phyloP scores from a whole-genome alignment of 345 rosid species.

The Aegle marmelos region DNA sequence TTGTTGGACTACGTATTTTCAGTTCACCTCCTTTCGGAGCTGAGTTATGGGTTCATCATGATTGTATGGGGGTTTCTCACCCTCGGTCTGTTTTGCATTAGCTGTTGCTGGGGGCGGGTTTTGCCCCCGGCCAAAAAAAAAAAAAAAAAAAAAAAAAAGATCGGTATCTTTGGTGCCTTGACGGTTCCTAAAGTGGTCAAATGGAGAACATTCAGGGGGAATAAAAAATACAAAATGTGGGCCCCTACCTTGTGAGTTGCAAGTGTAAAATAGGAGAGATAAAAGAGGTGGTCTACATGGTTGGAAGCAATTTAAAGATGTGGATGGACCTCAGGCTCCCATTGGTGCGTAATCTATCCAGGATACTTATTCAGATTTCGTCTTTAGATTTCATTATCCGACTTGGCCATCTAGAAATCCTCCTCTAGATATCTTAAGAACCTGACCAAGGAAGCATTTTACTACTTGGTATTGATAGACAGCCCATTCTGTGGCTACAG shows the following conservation, averaged over 20 bases:
- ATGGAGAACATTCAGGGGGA: too few species aligned
- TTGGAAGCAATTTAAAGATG: constrained; percentile 21
- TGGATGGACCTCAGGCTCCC: constrained; percentile 47
- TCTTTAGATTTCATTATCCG: constrained; percentile 60
- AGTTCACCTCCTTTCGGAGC: too few species aligned
- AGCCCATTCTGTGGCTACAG: background rate
- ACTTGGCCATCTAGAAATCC: constrained; percentile 39
- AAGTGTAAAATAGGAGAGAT: background rate
- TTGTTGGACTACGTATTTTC: too few species aligned
- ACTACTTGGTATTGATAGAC: background rate
- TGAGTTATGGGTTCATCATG: too few species aligned
- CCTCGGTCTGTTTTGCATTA: too few species aligned
- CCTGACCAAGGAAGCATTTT: background rate
- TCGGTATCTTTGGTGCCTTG: too few species aligned
- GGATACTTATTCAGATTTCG: constrained; percentile 37
- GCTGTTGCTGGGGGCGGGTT: too few species aligned
- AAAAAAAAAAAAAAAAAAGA: too few species aligned
- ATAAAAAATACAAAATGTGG: too few species aligned
- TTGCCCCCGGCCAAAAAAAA: too few species aligned
- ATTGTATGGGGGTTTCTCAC: too few species aligned
- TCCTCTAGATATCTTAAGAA: constrained; percentile 21
- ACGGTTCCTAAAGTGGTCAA: too few species aligned
- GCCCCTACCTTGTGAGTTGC: background rate
- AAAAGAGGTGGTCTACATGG: constrained; percentile 25
- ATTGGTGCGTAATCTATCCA: constrained; percentile 90